Evolutionary conservation across 768 basidiomycete species (phyloP), one percentile per base, ranked within the genome.

Genomic region (Rhodosporidiobolus odoratus): DNA sequence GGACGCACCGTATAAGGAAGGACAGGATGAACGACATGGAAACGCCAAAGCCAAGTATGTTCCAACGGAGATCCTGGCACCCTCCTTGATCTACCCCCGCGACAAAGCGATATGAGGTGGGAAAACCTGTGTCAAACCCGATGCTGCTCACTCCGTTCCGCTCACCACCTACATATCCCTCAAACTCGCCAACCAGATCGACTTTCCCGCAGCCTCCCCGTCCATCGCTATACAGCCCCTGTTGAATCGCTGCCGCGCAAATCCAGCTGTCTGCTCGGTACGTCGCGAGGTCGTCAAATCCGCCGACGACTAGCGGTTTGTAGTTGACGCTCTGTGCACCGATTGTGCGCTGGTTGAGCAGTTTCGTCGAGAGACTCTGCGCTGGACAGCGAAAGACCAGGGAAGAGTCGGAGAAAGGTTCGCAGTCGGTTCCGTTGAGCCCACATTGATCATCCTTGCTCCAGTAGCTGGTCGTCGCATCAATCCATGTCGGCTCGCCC

Each of bases 191-290:
- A n/a, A 86, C 79, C 16, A 91, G 83, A 52, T 85, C 82, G 34
- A 91, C 76, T 27, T 87, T 82, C 48, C 84, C 89, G 75, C 91
- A 93, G n/a, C 91, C 91, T 8, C 92, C 91, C 68, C 80, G 84
- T 3, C 81, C 82, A 72, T 87, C 81, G 62, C 65, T 62, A 32
- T 62, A 73, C 8, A 84, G 85, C 79, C 78, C 91, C 87, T 87
- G 86, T 81, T 92, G 91, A 48, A 87, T 82, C 48, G 90, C 91
- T 50, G 91, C 87, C 50, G 89, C 86, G 78, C 92, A 93, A 45
- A 92, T 85, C 78, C 92, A 93, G 65, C 84, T 86, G 78, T 93
- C 92, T 3, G 86, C 90, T 76, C 92, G 84, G 76, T 92, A 93
- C 7, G 90, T 92, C 23, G 78, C 77, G 57, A 86, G 82, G 1